phyloP scores from a whole-genome alignment of 805 yeast species.

The Ogataea pini region DNA sequence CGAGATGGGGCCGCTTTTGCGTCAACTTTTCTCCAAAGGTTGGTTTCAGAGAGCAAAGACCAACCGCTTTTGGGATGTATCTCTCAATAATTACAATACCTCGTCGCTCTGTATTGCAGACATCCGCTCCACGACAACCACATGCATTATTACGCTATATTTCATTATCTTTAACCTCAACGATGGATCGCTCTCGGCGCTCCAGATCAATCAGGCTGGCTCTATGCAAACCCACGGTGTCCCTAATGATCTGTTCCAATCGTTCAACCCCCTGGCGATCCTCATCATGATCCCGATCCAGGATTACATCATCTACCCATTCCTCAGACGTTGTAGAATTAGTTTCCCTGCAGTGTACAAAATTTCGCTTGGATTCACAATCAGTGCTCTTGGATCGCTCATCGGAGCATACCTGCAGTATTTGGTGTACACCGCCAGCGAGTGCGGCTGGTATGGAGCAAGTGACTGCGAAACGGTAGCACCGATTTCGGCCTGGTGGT shows the following conservation, averaged over 20 bases:
- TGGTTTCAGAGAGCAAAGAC: constrained; percentile 41
- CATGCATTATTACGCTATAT: constrained; percentile 48
- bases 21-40: constrained; percentile 40
- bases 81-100: not conserved
- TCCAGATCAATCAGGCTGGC: constrained; percentile 53
- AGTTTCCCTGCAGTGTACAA: constrained; percentile 45
- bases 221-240: constrained; percentile 53
- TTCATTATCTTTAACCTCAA: constrained; percentile 40
- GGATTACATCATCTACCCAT: constrained; percentile 48
- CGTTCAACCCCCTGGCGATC: constrained; percentile 55
- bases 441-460: constrained; percentile 42
- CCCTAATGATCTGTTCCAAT: constrained; percentile 55
- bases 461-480: constrained; percentile 29
- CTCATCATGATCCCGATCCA: constrained; percentile 50
- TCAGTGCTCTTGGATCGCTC: constrained; percentile 47
- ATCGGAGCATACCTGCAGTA: constrained; percentile 51
- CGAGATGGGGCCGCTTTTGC: constrained; percentile 40
- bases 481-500: constrained; percentile 37
- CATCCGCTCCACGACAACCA: constrained; percentile 42
- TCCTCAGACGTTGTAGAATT: constrained; percentile 40
- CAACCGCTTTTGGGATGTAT: constrained; percentile 44
- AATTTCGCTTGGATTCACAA: constrained; percentile 47
- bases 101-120: constrained; percentile 39
- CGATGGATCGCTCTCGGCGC: constrained; percentile 47
- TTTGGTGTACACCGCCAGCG: constrained; percentile 43